Base-by-base conservation (phyloP, 305 asterid genomes). In the Ajuga reptans region DNA sequence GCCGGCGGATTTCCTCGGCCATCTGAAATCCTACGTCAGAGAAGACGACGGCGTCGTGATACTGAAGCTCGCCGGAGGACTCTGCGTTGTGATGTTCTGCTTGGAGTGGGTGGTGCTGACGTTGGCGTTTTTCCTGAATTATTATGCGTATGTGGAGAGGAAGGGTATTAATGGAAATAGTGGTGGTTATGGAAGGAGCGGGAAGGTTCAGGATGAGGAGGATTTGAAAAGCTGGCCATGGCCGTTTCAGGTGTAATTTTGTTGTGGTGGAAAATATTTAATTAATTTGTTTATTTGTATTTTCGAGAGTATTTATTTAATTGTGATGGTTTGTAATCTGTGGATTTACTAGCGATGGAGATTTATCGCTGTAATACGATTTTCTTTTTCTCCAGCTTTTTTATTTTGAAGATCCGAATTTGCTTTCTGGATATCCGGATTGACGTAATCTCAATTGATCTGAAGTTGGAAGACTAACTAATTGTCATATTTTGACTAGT, bases 181-280 rank as follows among this genome's bases (percentile, higher is more conserved):
- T 0, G 60, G 6, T 0, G 60, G 69, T 3, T 65, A 75, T 42
- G 83, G 46, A 0, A 87, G 75, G 79, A 83, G 83, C 56, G 84
- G 83, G 34, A 84, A 82, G 65, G 86, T 79, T 14, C 79, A 68
- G 14, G 89, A 84, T 73, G 95, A 87, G 9, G 95, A 85, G n/a
- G 95, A 89, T 73, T 61, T 87, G 84, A 91, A 88, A 87, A 87
- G 71, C 62, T 87, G 88, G 95, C 98, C 98, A n/a, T 88, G 96
- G 95, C 98, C 96, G 10, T 86, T 86, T 56, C 92, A 85, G 81
- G 97, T 92, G 37, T 87, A 72, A 71, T 1, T 0, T 17, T 5
- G 18, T 8, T 56, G 27, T 0, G 1, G 27, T 21, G 27, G 27
- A 21, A 21, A 21, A 21, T 21, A 21, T 21, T 21, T 21, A 21